Conservation (phyloP, 2,329 filamentous ascomycete species). For the Niveomyces coronatus region DNA sequence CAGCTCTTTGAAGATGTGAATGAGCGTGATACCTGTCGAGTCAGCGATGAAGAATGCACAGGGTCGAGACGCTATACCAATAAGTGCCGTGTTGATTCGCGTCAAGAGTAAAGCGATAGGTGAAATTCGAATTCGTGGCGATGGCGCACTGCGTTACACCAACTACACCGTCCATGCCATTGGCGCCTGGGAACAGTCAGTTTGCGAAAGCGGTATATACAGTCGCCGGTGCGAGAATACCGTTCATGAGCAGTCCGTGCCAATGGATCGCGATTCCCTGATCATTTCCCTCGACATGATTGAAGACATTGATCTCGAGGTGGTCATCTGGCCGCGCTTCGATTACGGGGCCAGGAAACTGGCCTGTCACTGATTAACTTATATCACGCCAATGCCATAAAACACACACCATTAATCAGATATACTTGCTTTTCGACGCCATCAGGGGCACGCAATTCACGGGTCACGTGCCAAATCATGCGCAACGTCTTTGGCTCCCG, state of each 20-base stretch:
- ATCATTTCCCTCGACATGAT: conserved; percentile 23
- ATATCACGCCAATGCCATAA: neutral
- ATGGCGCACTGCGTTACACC: conserved; percentile 39
- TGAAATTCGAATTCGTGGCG: conserved; percentile 39
- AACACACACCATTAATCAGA: conserved; percentile 34
- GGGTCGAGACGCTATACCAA: neutral
- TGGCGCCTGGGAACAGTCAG: conserved; percentile 19
- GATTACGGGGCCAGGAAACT: conserved; percentile 33
- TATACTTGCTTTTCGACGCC: conserved; percentile 39
- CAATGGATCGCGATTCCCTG: conserved; percentile 50
- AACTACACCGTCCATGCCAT: conserved; percentile 53
- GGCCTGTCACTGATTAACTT: conserved; percentile 22
- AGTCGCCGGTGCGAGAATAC: conserved; percentile 14
- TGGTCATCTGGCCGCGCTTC: conserved; percentile 34
- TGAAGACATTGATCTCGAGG: conserved; percentile 29
- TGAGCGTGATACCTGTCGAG: conserved; percentile 33
- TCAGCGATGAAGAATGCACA: neutral
- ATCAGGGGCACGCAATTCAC: conserved; percentile 30
- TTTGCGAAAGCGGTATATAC: neutral
- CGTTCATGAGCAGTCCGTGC: conserved; percentile 57
- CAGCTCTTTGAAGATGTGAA: conserved; percentile 10
- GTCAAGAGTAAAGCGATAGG: conserved; percentile 29
- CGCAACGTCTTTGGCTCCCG: conserved; percentile 23
- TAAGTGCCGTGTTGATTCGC: conserved; percentile 9
- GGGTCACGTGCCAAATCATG: conserved; percentile 30